Evolutionary conservation across 805 yeast species (phyloP), one percentile per base, ranked within the genome.

Genomic region (Cyberlindnera saturnus): DNA sequence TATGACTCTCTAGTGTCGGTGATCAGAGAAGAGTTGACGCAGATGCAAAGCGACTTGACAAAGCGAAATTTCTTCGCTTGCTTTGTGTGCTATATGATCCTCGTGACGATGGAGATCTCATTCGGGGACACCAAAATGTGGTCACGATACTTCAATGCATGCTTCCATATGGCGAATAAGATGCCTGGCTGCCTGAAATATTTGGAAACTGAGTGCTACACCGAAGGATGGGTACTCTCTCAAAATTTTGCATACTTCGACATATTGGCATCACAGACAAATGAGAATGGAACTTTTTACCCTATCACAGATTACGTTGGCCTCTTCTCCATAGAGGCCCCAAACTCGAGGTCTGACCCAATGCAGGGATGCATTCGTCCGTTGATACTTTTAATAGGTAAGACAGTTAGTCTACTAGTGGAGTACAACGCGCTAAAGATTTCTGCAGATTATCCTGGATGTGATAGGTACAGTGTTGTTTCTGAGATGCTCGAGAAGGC

Each of bases 341-440:
- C n/a, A 9, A 28, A 18, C 44, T 20, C 14, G 14, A 7, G 6
- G 18, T 32, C 46, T 39, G 86, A 83, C 60, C 86, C 95, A 1
- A 66, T 86, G 42, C 76, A 82, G 42, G 93, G 91, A 3, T 72
- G 84, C 13, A 80, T 85, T 23, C 78, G 84, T 48, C 81, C 81
- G 2, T 60, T 86, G 15, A 80, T 76, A 54, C 69, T 74, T 32
- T 60, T 79, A 13, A 69, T 86, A 41, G 91, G 88, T 3, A 45
- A 48, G 36, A 45, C 44, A 1, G 37, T 43, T 18, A 45, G 48
- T 5, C 33, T 48, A 20, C 44, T 48, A 18, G 52, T 48, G 5
- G 52, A 45, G 30, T 48, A 45, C 39, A 43, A 41, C 32, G 34
- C 48, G 1, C 18, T 45, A 18, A 45, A 39, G 26, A 39, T 45